Evolutionary conservation across 805 yeast species (phyloP).

Genomic region (Lachancea lanzarotensis): DNA sequence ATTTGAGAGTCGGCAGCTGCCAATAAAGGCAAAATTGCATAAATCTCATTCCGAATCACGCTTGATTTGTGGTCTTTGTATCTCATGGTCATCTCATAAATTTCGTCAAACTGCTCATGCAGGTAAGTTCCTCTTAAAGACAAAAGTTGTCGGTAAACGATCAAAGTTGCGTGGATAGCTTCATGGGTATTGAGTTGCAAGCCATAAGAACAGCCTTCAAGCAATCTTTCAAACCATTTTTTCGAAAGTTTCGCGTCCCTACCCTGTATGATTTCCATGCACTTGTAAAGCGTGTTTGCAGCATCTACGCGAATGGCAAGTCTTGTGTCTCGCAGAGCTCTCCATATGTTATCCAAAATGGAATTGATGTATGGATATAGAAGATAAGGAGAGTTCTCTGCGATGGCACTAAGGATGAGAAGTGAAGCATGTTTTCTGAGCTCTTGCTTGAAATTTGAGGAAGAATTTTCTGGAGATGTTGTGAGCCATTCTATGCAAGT

Average conservation of each 20-base stretch:
- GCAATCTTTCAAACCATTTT: conserved; percentile 67
- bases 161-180: conserved; percentile 76
- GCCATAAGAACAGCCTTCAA: conserved; percentile 60
- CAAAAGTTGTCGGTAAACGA: conserved; percentile 75
- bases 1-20: conserved; percentile 70
- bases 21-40: conserved; percentile 72
- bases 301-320: conserved; percentile 73
- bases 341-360: conserved; percentile 79
- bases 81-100: conserved; percentile 65
- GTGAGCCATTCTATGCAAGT: conserved; percentile 87
- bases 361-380: conserved; percentile 72
- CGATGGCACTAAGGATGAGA: conserved; percentile 72
- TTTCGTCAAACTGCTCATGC: conserved; percentile 62
- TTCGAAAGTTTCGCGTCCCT: conserved; percentile 66
- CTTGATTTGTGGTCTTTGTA: conserved; percentile 73
- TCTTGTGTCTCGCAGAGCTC: conserved; percentile 76
- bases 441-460: conserved; percentile 65
- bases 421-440: conserved; percentile 87
- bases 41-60: conserved; percentile 76
- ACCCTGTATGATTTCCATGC: conserved; percentile 71
- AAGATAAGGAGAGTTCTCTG: conserved; percentile 79
- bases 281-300: conserved; percentile 69
- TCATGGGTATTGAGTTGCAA: conserved; percentile 52
- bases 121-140: conserved; percentile 66
- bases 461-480: conserved; percentile 36